A percentile compares a stretch with the other conserved stretches of the same genome.
Conservation (phyloP, 768 basidiomycete species). For the Hygrophoropsis aurantiaca region DNA sequence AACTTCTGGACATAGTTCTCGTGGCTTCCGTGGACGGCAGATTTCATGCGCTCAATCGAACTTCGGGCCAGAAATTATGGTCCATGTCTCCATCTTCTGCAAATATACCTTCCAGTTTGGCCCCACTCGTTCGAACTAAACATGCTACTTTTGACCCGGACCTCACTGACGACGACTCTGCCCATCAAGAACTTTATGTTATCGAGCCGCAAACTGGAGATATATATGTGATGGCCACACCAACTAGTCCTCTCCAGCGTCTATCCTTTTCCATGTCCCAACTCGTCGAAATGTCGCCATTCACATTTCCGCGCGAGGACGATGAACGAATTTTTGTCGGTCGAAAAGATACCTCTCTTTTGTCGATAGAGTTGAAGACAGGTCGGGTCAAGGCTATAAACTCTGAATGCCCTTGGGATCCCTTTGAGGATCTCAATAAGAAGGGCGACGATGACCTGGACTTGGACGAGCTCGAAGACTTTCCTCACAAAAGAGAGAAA, state of each 20-base stretch:
- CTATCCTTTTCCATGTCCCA: constrained; percentile 92
- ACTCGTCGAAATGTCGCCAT: constrained; percentile 84
- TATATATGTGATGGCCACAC: constrained; percentile 81
- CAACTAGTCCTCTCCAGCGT: constrained; percentile 71
- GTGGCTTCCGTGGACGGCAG: constrained; percentile 93
- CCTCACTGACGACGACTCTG: constrained; percentile 49
- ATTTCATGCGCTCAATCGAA: constrained; percentile 90
- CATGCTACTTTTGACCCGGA: constrained; percentile 62
- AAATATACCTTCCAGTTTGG: constrained; percentile 51
- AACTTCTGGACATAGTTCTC: constrained; percentile 80
- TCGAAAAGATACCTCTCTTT: constrained; percentile 81
- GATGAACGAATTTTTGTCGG: constrained; percentile 82
- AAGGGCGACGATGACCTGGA: constrained; percentile 44
- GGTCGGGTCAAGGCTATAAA: constrained; percentile 77
- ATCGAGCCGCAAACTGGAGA: constrained; percentile 95
- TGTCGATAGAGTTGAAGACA: constrained; percentile 75
- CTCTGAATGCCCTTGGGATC: constrained; percentile 78
- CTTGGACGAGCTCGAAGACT: constrained; percentile 60
- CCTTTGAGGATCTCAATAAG: constrained; percentile 52
- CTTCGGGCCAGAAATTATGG: constrained; percentile 82
- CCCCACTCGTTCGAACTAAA: constrained; percentile 72
- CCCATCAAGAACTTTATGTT: constrained; percentile 76
- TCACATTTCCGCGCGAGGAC: constrained; percentile 63
- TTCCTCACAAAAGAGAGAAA: constrained; percentile 32
- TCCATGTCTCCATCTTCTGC: constrained; percentile 71